Base-by-base conservation (phyloP, 192 early-diverging fungal species). In the Coemansia sp. region DNA sequence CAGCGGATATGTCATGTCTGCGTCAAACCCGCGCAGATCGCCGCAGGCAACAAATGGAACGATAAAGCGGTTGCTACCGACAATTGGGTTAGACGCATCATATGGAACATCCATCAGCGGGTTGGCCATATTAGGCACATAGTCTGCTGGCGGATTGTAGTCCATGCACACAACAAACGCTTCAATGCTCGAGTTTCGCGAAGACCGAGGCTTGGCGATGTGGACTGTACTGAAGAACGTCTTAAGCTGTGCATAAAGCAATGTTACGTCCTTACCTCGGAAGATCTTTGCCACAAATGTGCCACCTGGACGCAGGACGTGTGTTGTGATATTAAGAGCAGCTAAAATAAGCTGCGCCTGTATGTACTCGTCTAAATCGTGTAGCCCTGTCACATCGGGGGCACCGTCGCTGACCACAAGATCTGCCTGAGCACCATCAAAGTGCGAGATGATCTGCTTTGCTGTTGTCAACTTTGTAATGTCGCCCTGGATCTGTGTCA, bases 321-420 rank as follows among this genome's bases (percentile, higher is more conserved):
- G 92, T 2, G 92, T 94, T 59, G 97, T 96, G 75, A 99, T 99
- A 73, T 97, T 98, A 61, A 98, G 87, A 7, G 97, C 91, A 1
- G 96, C 94, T 51, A 99, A 83, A 51, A 98, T 80, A 9, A 99
- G 86, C 75, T 99, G 96, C 7, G 96, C 95, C 68, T 99, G 97
- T 68, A 98, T 94, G 73, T 96, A 99, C 81, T 99, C 97, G 84
- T 99, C 97, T 87, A 98, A 94, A 67, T 98, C 97, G 75, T 98
- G 95, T 31, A 97, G 84, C 21, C 97, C 97, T 11, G 95, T 99
- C 21, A 99, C 94, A 73, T 96, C 94, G 20, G 94, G 94, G 19
- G 94, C 94, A 61, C 95, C 95, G 76, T 96, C 95, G 83, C 95
- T 94, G 52, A 99, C 89, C 27, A 98, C 95, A 70, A 98, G 79